phyloP scores from a whole-genome alignment of 176 grass and related monocot species.

The Paspalum notatum region DNA sequence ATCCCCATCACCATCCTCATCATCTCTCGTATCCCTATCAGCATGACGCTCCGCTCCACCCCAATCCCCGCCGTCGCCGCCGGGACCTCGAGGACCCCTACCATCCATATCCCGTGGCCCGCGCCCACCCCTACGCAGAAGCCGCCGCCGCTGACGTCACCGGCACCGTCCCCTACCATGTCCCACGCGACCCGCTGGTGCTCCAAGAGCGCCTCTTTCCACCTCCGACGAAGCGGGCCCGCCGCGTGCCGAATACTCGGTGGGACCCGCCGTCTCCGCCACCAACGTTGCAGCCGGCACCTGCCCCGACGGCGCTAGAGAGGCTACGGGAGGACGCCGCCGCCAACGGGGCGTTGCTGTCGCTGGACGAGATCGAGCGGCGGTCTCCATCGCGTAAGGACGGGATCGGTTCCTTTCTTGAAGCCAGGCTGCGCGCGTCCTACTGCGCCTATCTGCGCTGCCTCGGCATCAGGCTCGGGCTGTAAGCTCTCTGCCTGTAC shows the following conservation, averaged over 20 bases:
- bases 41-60: not conserved
- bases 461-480: conserved; percentile 53
- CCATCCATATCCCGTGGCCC: not conserved
- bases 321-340: conserved; percentile 14
- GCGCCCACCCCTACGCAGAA: not conserved
- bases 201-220: conserved; percentile 31
- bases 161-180: not conserved
- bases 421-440: conserved; percentile 62
- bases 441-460: conserved; percentile 67
- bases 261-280: conserved; percentile 13
- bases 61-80: conserved; percentile 33
- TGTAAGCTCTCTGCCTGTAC: conserved; percentile 44
- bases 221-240: conserved; percentile 40
- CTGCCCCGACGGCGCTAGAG: not conserved
- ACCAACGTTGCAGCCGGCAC: not conserved
- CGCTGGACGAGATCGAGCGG: conserved; percentile 68
- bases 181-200: conserved; percentile 4
- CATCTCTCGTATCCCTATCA: conserved; percentile 7
- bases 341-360: conserved; percentile 35
- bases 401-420: conserved; percentile 60
- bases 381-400: conserved; percentile 66
- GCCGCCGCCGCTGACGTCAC: not conserved
- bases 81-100: conserved; percentile 29
- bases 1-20: not conserved
- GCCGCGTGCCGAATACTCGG: conserved; percentile 18